Conservation (phyloP, 345 rosid genomes). For the Pistacia vera region DNA sequence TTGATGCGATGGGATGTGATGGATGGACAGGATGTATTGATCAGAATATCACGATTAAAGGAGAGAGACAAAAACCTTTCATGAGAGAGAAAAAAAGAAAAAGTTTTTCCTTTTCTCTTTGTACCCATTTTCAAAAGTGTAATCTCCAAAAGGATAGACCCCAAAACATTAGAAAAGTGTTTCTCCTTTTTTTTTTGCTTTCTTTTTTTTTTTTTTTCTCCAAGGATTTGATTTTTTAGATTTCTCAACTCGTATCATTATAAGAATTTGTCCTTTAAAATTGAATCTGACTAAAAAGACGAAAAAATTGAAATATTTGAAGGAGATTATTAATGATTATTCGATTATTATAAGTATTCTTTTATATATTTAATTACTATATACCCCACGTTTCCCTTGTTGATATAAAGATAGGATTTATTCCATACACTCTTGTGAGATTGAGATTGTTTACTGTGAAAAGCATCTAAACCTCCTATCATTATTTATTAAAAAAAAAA, state of each 20-base stretch:
- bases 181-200: background rate
- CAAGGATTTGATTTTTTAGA: background rate
- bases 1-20: conserved; percentile 21
- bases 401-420: too few relatives aligned
- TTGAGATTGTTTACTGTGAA: too few relatives aligned
- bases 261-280: too few relatives aligned
- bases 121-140: conserved; percentile 9
- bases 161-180: background rate
- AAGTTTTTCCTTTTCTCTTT: background rate
- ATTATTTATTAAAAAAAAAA: too few relatives aligned
- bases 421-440: too few relatives aligned
- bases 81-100: background rate
- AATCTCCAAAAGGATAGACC: background rate
- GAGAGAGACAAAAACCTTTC: background rate
- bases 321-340: too few relatives aligned
- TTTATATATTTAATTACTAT: too few relatives aligned
- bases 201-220: background rate
- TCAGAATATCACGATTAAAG: background rate
- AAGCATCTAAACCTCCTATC: too few relatives aligned
- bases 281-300: too few relatives aligned
- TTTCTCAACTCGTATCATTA: background rate
- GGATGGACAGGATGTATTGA: conserved; percentile 27
- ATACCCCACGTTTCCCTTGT: too few relatives aligned
- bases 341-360: too few relatives aligned
- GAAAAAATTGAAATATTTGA: too few relatives aligned